Percentiles rank a stretch among this genome's conserved stretches.
Conservation (phyloP, 2,329 filamentous ascomycete species). For the Cryphonectria parasitica region DNA sequence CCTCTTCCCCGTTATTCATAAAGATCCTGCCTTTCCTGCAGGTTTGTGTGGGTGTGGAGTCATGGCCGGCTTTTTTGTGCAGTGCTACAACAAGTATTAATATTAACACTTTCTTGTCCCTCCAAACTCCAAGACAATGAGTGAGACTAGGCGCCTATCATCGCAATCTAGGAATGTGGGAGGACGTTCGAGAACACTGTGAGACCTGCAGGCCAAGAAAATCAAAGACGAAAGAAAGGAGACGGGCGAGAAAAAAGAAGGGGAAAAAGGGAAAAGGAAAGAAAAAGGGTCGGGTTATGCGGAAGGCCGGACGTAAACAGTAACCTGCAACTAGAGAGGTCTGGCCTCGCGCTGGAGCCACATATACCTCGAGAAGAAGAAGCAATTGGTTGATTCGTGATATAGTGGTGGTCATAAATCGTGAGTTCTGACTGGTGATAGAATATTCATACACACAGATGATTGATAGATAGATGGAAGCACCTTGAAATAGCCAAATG, state of each 20-base stretch:
- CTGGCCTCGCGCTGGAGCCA: neutral
- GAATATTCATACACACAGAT: neutral
- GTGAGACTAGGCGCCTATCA: neutral
- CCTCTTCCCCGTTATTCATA: too few relatives aligned
- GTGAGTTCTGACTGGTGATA: neutral
- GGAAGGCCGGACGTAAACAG: neutral
- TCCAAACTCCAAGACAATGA: neutral
- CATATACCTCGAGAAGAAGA: neutral
- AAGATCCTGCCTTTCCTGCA: too few relatives aligned
- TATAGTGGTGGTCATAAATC: neutral
- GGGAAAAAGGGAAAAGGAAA: too few relatives aligned
- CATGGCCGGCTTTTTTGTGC: too few relatives aligned
- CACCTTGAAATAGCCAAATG: neutral
- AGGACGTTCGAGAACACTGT: neutral
- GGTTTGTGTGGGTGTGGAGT: too few relatives aligned
- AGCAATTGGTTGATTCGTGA: neutral
- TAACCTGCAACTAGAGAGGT: neutral
- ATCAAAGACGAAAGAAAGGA: neutral
- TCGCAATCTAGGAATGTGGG: too few relatives aligned
- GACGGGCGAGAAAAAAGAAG: too few relatives aligned
- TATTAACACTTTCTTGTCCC: neutral
- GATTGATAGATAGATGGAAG: neutral
- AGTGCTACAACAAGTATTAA: neutral
- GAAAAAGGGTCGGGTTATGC: neutral
- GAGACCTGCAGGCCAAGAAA: neutral